phyloP scores from a whole-genome alignment of 2,329 filamentous ascomycete species.

The Metarhizium humberi region DNA sequence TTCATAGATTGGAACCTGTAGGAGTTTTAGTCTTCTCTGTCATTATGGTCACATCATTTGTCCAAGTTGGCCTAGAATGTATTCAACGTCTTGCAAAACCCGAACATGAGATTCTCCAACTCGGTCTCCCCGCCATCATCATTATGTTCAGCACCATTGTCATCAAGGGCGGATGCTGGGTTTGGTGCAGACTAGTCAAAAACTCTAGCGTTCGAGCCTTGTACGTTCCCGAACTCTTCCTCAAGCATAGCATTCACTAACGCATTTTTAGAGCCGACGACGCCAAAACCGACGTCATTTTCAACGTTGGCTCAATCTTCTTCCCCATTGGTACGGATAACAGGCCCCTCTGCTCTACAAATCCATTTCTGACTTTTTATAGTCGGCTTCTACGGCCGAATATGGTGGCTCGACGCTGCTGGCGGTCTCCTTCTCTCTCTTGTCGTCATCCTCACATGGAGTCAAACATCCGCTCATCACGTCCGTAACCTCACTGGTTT shows the following conservation, averaged over 20 bases:
- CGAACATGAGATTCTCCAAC: constrained; percentile 60
- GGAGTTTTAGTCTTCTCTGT: constrained; percentile 75
- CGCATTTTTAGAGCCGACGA: constrained; percentile 33
- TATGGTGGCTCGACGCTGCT: constrained; percentile 79
- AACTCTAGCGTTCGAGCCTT: constrained; percentile 82
- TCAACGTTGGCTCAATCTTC: constrained; percentile 82
- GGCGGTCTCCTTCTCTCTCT: constrained; percentile 71
- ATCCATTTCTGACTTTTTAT: background rate
- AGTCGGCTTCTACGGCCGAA: constrained; percentile 61
- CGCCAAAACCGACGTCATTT: constrained; percentile 67
- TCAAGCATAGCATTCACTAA: background rate
- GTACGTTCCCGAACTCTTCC: constrained; percentile 24
- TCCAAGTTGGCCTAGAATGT: constrained; percentile 66
- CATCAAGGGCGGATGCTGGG: constrained; percentile 74
- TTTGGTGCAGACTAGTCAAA: constrained; percentile 79
- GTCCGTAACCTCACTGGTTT: constrained; percentile 75
- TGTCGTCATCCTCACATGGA: constrained; percentile 76
- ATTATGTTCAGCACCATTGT: constrained; percentile 78
- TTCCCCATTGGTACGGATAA: constrained; percentile 57
- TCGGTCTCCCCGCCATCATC: constrained; percentile 61
- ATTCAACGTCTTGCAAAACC: constrained; percentile 50
- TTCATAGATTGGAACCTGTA: constrained; percentile 58
- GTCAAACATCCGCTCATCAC: constrained; percentile 61
- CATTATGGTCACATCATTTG: constrained; percentile 80
- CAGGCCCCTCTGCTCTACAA: background rate